Evolutionary conservation across 31 red algal species (phyloP).

Genomic region (Pterothamnion heteromorphum): DNA sequence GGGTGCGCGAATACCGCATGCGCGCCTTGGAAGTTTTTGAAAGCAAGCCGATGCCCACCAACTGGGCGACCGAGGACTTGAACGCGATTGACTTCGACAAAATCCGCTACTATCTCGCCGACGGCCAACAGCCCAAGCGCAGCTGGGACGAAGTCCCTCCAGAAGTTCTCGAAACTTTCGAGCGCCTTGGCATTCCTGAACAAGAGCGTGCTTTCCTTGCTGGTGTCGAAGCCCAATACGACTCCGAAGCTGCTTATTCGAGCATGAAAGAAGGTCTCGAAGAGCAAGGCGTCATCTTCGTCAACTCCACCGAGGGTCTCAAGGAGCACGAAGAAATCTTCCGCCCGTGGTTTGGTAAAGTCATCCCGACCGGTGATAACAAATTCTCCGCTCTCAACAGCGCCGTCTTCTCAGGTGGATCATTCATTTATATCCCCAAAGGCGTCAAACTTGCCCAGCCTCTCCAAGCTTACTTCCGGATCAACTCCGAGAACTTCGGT

Average conservation of each 20-base stretch:
- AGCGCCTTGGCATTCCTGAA: neutral
- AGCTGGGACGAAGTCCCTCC: neutral
- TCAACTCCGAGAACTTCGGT: neutral
- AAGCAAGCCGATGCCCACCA: neutral
- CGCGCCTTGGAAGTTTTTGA: neutral
- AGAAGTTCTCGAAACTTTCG: neutral
- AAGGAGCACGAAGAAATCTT: slow-evolving; percentile 2
- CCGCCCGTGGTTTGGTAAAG: neutral
- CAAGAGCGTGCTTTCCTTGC: neutral
- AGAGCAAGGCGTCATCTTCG: neutral
- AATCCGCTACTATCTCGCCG: neutral
- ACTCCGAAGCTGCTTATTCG: neutral
- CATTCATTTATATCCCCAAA: neutral
- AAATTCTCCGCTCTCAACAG: neutral
- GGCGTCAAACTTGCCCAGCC: neutral
- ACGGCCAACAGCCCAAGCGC: neutral
- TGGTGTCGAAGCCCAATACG: neutral
- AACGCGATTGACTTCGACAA: neutral
- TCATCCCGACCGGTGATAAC: neutral
- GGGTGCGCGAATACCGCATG: neutral
- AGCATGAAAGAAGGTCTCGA: neutral
- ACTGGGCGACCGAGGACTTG: neutral
- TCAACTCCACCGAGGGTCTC: neutral
- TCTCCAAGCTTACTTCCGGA: neutral
- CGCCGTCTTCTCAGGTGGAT: neutral